Evolutionary conservation across 768 basidiomycete species (phyloP).

Genomic region (Hortiboletus flavorubellus): DNA sequence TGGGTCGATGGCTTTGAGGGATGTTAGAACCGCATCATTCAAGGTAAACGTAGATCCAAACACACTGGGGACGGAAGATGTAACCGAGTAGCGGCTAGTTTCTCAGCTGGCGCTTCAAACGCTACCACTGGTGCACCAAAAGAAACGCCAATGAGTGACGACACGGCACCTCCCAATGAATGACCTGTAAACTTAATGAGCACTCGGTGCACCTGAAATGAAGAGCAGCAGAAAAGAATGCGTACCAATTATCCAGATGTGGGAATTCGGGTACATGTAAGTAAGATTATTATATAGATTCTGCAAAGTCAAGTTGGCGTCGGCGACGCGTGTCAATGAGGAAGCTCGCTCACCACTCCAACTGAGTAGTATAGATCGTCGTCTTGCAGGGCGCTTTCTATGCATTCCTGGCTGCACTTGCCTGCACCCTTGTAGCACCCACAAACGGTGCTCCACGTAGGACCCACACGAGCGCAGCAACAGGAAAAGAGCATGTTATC

Average conservation of each 20-base stretch:
- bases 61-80: conserved; percentile 85
- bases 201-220: background rate
- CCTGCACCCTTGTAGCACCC: conserved; percentile 74
- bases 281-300: conserved; percentile 91
- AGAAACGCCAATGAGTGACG: conserved; percentile 80
- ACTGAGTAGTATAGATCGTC: conserved; percentile 88
- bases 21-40: background rate
- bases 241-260: conserved; percentile 82
- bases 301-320: conserved; percentile 36
- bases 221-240: conserved; percentile 5
- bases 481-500: conserved; percentile 96
- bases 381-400: conserved; percentile 72
- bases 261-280: conserved; percentile 83
- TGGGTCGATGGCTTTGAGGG: conserved; percentile 56
- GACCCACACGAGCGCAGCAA: conserved; percentile 93
- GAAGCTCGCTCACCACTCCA: conserved; percentile 60
- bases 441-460: conserved; percentile 92
- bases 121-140: conserved; percentile 93
- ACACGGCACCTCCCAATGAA: conserved; percentile 83
- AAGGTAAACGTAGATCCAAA: conserved; percentile 1
- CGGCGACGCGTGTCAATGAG: background rate
- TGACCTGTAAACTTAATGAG: conserved; percentile 39
- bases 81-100: conserved; percentile 64
- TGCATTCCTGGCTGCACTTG: conserved; percentile 77
- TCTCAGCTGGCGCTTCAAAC: conserved; percentile 83